Base-by-base conservation (phyloP, 192 early-diverging fungal species). In the Coemansia sp. region DNA sequence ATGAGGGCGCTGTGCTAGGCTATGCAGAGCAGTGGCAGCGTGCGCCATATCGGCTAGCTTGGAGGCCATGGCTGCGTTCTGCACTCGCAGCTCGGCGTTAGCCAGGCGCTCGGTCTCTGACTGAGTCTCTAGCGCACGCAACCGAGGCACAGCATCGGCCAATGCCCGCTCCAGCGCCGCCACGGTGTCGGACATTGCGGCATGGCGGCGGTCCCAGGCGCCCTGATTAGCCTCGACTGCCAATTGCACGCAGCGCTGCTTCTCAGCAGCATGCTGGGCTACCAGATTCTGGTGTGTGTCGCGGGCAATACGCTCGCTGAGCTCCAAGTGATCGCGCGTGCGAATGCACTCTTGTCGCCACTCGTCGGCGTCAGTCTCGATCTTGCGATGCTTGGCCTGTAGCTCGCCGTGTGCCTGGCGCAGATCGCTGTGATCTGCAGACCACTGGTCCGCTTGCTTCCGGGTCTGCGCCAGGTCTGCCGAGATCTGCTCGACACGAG, bases 341-440 rank as follows among this genome's bases (percentile, higher is more conserved):
- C 54, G 62, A 1, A 38, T 24, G 27, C 74, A 76, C 42, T 73
- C 74, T 0, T 63, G 49, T 42, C 69, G 69, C 79, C 79, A 82
- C 12, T 70, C 64, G 0, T 14, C 10, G 0, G 37, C 62, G n/a
- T 82, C 73, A 11, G 31, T 11, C 24, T 74, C 68, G 47, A 49
- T 45, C 11, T 35, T 60, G 22, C 32, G 32, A 14, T 60, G 32
- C 36, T 61, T 47, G 0, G 58, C 10, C n/a, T 58, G 37, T 2
- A 61, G 51, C 42, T 61, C 68, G 4, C 25, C 20, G 29, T 19
- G 66, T 25, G 14, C 31, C 58, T 27, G 8, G 11, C 40, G 15
- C 17, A 46, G 15, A 5, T 17, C 17, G 20, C 42, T 19, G 36
- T 37, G 35, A 15, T 12, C 54, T 15, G 65, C 11, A 0, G 22